Evolutionary conservation across 2,329 filamentous ascomycete genomes (phyloP).

Genomic region (Pestalotiopsis sp.): DNA sequence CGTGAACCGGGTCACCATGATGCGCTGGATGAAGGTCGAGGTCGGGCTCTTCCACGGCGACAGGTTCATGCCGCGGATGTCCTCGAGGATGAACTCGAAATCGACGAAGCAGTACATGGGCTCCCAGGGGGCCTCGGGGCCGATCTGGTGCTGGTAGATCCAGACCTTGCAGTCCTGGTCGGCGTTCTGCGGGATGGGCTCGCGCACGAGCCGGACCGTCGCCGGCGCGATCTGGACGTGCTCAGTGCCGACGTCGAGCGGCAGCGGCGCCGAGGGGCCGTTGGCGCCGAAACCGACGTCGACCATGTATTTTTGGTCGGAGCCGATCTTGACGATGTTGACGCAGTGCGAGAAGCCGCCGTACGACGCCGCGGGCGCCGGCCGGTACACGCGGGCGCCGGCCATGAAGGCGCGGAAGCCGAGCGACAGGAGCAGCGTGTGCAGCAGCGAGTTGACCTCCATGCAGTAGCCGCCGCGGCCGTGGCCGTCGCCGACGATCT

Average conservation of each 20-base stretch:
- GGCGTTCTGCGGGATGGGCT: slow-evolving; percentile 24
- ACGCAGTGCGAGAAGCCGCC: slow-evolving; percentile 31
- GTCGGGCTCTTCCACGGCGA: slow-evolving; percentile 33
- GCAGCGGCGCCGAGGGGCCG: slow-evolving; percentile 20
- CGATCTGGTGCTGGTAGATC: slow-evolving; percentile 26
- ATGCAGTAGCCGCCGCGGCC: slow-evolving; percentile 50
- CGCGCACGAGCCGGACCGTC: slow-evolving; percentile 34
- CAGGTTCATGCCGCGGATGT: slow-evolving; percentile 41
- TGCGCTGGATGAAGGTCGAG: slow-evolving; percentile 37
- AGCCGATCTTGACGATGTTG: slow-evolving; percentile 24
- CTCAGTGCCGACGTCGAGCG: slow-evolving; percentile 12
- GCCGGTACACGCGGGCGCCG: slow-evolving; percentile 25
- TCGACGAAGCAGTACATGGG: slow-evolving; percentile 50
- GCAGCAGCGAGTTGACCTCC: slow-evolving; percentile 45
- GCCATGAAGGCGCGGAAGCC: slow-evolving; percentile 36
- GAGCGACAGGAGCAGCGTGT: slow-evolving; percentile 41
- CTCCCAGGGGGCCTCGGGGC: slow-evolving; percentile 35
- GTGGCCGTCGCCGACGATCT: slow-evolving; percentile 32
- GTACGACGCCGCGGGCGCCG: slow-evolving; percentile 12
- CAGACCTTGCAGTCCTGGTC: slow-evolving; percentile 23
- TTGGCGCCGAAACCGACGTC: slow-evolving; percentile 28
- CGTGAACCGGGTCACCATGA: slow-evolving; percentile 41
- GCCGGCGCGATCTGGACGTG: slow-evolving; percentile 23
- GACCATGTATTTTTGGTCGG: slow-evolving; percentile 19
- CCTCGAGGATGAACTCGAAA: slow-evolving; percentile 40